A percentile compares a stretch with the other conserved stretches of the same genome.
These are phyloP conservation scores for Trichoderma harzianum DNA, from an alignment of 2,329 filamentous ascomycete genomes.

Conservation along the genomic window DNA sequence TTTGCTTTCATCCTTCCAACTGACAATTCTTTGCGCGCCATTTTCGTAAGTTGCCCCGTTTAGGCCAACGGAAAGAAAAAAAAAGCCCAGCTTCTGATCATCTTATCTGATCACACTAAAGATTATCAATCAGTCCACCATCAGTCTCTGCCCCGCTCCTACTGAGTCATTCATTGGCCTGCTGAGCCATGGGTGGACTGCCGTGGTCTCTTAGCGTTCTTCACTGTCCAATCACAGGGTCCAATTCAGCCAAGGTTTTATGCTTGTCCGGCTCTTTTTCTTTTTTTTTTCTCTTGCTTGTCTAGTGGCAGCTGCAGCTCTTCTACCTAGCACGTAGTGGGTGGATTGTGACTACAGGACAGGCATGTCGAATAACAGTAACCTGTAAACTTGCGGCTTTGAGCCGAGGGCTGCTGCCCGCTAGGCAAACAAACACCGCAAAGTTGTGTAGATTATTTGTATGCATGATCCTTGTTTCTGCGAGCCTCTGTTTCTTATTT, in stretches of 20 bases:
- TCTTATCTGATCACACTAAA: slow-evolving; percentile 15
- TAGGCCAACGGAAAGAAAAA: not conserved
- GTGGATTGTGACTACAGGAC: not conserved
- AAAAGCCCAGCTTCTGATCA: not conserved
- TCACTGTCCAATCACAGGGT: not conserved
- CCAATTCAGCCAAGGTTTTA: slow-evolving; percentile 1
- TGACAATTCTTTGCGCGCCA: slow-evolving; percentile 7
- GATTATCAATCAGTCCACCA: slow-evolving; percentile 17
- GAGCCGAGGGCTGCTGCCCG: not conserved
- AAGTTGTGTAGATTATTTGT: not conserved
- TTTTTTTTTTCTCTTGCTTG: not conserved
- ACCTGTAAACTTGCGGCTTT: not conserved
- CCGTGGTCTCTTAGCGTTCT: not conserved
- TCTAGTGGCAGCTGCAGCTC: not conserved
- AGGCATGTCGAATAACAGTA: not conserved
- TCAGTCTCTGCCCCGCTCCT: not conserved
- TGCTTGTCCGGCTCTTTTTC: not conserved
- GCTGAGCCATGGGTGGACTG: not conserved
- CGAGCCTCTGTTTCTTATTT: not conserved
- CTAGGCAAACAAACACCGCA: slow-evolving; percentile 4
- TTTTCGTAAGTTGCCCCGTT: not conserved
- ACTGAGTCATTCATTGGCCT: not conserved
- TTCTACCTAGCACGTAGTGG: not conserved
- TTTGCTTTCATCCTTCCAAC: not conserved
- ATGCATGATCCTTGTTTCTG: slow-evolving; percentile 10